Evolutionary conservation across 345 rosid genomes (phyloP).

Genomic region (Brassica rapa): DNA sequence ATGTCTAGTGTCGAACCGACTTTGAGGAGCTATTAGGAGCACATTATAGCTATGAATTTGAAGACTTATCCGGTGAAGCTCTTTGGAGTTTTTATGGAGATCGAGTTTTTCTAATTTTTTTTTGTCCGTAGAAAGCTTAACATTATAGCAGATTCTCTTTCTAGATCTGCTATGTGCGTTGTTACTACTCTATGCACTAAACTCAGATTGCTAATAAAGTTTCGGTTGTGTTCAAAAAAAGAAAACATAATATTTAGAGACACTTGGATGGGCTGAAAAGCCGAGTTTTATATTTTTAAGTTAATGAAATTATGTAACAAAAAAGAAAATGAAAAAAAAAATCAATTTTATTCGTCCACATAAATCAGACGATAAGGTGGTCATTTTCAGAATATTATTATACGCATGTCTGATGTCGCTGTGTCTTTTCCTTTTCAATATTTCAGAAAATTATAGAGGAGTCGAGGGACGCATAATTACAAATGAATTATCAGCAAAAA

Average conservation of each 20-base stretch:
- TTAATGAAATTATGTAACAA: neutral
- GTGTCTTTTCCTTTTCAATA: neutral
- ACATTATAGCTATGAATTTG: too few species aligned
- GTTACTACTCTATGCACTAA: too few species aligned
- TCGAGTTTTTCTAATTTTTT: too few species aligned
- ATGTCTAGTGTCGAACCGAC: too few species aligned
- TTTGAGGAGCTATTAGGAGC: too few species aligned
- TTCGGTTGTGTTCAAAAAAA: too few species aligned
- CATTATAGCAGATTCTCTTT: too few species aligned
- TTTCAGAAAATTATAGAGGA: neutral
- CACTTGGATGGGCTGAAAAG: neutral
- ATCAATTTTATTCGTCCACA: neutral
- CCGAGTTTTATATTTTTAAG: neutral
- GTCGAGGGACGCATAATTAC: constrained; percentile 14
- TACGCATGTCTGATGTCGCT: constrained; percentile 14
- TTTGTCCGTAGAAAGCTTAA: too few species aligned
- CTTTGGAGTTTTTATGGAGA: too few species aligned
- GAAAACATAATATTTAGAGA: neutral
- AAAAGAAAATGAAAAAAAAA: neutral
- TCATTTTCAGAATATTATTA: constrained; percentile 15
- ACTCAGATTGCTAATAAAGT: too few species aligned
- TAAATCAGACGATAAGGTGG: constrained; percentile 13
- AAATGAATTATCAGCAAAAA: constrained; percentile 13
- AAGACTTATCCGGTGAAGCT: too few species aligned
- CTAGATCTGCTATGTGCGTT: too few species aligned